A percentile compares a stretch with the other conserved stretches of the same genome.
Conservation (phyloP, 768 basidiomycete species). For the Amanita pseudoporphyria region DNA sequence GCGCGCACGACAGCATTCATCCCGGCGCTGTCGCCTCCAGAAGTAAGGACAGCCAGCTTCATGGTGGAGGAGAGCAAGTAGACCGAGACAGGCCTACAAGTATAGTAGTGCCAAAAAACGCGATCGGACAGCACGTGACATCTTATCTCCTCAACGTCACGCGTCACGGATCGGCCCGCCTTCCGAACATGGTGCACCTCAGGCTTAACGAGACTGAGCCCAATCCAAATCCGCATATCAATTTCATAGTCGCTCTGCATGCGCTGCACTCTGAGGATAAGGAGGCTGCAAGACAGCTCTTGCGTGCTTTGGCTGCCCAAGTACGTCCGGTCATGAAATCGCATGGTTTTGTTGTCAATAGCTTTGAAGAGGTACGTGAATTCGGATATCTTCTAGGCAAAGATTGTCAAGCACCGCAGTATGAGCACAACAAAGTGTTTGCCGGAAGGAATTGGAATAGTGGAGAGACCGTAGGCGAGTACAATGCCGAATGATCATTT, state of each 20-base stretch:
- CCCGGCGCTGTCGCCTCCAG: conserved; percentile 96
- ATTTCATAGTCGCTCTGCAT: conserved; percentile 62
- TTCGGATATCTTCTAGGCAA: not conserved
- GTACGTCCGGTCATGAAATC: conserved; percentile 77
- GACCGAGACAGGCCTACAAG: not conserved
- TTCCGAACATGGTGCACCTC: conserved; percentile 53
- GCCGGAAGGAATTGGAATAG: conserved; percentile 80
- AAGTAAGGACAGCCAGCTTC: conserved; percentile 92
- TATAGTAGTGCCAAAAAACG: no score
- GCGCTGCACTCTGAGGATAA: conserved; percentile 29
- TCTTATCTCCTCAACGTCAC: not conserved
- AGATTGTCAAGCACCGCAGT: conserved; percentile 30
- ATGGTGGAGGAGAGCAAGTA: conserved; percentile 26
- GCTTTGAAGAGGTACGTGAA: conserved; percentile 65
- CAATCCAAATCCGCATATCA: conserved; percentile 70
- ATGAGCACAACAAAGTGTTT: conserved; percentile 71
- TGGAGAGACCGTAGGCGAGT: conserved; percentile 67
- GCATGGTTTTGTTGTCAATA: conserved; percentile 69
- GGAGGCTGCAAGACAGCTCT: conserved; percentile 60
- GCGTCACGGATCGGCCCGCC: not conserved
- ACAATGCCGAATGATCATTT: not conserved
- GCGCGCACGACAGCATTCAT: conserved; percentile 95
- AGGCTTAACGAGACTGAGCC: conserved; percentile 58
- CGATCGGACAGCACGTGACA: not conserved
- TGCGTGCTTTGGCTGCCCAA: conserved; percentile 76